Conservation (phyloP, 2,329 filamentous ascomycete genomes). For the Tolypocladium ophioglossoides region DNA sequence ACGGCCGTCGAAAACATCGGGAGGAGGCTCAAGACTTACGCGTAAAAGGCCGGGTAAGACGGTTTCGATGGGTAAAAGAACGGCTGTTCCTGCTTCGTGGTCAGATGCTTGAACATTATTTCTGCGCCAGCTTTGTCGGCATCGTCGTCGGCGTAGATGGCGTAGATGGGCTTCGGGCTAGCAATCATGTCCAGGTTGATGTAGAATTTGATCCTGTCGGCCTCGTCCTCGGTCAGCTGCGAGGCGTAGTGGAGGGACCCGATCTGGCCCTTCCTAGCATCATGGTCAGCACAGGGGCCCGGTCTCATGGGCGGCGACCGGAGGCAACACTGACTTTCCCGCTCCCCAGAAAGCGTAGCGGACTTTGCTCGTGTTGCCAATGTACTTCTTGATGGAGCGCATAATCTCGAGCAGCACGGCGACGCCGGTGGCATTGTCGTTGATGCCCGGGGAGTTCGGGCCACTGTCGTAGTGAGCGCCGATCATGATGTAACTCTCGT, state of each 20-base stretch:
- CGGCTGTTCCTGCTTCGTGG: too few relatives aligned
- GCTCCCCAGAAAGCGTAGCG: constrained; percentile 29
- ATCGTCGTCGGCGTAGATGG: constrained; percentile 27
- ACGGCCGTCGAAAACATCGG: too few relatives aligned
- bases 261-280: constrained; percentile 23
- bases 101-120: too few relatives aligned
- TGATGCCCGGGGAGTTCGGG: constrained; percentile 24
- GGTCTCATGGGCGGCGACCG: constrained; percentile 4
- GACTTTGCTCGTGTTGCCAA: constrained; percentile 25
- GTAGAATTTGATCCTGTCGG: constrained; percentile 51
- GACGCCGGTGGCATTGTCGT: constrained; percentile 27
- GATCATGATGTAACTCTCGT: constrained; percentile 27
- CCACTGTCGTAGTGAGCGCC: constrained; percentile 29
- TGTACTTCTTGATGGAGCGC: constrained; percentile 21
- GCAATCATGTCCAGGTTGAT: constrained; percentile 64
- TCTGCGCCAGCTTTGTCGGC: constrained; percentile 25
- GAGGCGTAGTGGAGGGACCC: constrained; percentile 30
- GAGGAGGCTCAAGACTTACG: too few relatives aligned
- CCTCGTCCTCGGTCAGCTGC: constrained; percentile 24
- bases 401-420: constrained; percentile 24
- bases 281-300: too few relatives aligned
- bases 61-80: too few relatives aligned
- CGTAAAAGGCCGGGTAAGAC: too few relatives aligned
- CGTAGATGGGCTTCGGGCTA: constrained; percentile 25
- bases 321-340: constrained; percentile 17